phyloP scores from a whole-genome alignment of 495 filamentous ascomycete species.

The Arthonia radiata region DNA sequence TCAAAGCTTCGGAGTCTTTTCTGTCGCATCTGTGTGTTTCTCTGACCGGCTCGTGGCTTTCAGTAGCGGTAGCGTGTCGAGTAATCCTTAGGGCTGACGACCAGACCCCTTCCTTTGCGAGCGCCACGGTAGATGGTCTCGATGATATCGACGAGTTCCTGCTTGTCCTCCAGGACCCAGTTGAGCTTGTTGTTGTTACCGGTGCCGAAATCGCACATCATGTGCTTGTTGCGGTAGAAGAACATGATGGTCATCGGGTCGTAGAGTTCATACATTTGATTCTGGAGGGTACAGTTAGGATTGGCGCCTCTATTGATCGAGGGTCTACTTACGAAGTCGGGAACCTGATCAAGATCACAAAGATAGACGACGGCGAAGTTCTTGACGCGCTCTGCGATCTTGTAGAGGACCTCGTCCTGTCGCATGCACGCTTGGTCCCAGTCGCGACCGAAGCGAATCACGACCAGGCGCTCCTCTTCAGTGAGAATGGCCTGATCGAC shows the following conservation, averaged over 20 bases:
- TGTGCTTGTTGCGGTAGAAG: slow-evolving; percentile 97
- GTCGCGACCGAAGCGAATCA: slow-evolving; percentile 78
- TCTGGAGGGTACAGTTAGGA: no score
- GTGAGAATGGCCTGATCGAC: slow-evolving; percentile 83
- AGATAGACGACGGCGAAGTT: slow-evolving; percentile 91
- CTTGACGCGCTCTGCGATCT: slow-evolving; percentile 60
- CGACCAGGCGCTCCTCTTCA: slow-evolving; percentile 88
- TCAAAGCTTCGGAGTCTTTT: no score
- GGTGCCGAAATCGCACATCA: slow-evolving; percentile 96
- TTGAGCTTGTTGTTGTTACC: slow-evolving; percentile 98
- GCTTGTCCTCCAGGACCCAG: slow-evolving; percentile 94
- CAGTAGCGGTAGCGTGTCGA: slow-evolving; percentile 12
- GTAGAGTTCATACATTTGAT: slow-evolving; percentile 56
- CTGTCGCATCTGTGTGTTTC: no score
- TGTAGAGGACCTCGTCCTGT: slow-evolving; percentile 83
- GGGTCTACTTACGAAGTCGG: no score
- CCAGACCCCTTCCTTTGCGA: slow-evolving; percentile 87
- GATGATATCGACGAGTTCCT: slow-evolving; percentile 95
- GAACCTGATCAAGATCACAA: slow-evolving; percentile 85
- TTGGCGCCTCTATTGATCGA: no score
- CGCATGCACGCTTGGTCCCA: slow-evolving; percentile 62
- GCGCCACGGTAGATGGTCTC: slow-evolving; percentile 95
- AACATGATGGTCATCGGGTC: slow-evolving; percentile 43
- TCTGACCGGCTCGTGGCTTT: no score
- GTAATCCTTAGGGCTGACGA: slow-evolving; percentile 63